Base-by-base conservation (phyloP, 75 land plant genomes). In the Isoetes taiwanensis region DNA sequence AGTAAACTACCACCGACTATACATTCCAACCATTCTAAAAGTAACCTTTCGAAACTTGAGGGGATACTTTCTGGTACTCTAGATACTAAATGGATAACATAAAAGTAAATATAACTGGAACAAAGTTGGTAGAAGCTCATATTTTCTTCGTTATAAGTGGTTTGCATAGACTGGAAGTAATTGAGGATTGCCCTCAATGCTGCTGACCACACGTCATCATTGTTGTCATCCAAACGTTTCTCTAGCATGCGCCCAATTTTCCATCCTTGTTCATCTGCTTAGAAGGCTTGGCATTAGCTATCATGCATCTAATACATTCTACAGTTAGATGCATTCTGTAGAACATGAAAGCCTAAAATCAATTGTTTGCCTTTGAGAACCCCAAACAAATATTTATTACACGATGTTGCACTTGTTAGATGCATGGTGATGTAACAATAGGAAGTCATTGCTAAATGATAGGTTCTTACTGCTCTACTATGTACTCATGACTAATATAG, bases 171-270 rank as follows among this genome's bases (percentile, higher is more conserved):
- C 14, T 29, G 21, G 28, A 71, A 58, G 61, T 64, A 71, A 11
- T 40, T 28, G 3, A 52, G 39, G 19, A 59, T 42, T 29, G 63
- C 62, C 16, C 59, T 58, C 54, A 71, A 31, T 6, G 65, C 52
- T 9, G 63, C 61, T 26, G 65, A 42, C 40, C 74, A 68, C 16
- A 71, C 67, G 29, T 38, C 52, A 38, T 71, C 69, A 60, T 35
- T 65, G 46, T 68, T 65, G 17, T 71, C 74, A 30, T 71, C 74
- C 52, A 71, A 30, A 14, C 72, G 69, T 57, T 71, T 71, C 30
- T 59, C 27, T 0, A 71, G 56, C 21, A 38, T 37, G 33, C 37
- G 41, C 9, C 46, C 41, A 11, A 71, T 25, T 10, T 50, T 37
- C 9, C 10, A 39, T 42, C 74, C 37, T 33, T 58, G 27, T 21